Conservation (phyloP, 495 filamentous ascomycete species). For the Penicillium ucsense region DNA sequence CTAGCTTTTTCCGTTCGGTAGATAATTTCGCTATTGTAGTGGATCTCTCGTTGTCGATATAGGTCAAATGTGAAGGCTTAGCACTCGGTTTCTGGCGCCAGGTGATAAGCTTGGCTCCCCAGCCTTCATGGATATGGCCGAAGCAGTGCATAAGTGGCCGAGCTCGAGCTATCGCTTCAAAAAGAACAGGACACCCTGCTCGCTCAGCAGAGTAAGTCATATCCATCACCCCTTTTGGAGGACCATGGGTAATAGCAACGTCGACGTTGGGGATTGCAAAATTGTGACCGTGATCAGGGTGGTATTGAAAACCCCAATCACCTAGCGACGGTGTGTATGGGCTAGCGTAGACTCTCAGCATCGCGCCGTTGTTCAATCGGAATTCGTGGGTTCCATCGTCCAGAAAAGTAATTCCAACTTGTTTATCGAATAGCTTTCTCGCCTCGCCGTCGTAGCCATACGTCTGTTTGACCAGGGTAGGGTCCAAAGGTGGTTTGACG, state of each 20-base stretch:
- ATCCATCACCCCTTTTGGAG: slow-evolving; percentile 49
- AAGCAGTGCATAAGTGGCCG: slow-evolving; percentile 58
- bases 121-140: slow-evolving; percentile 63
- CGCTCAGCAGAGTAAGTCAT: slow-evolving; percentile 16
- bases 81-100: slow-evolving; percentile 35
- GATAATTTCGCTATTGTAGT: slow-evolving; percentile 29
- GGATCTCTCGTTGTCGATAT: slow-evolving; percentile 40
- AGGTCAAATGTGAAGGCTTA: slow-evolving; percentile 30
- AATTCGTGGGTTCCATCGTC: slow-evolving; percentile 53
- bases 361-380: slow-evolving; percentile 44
- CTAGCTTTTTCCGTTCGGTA: slow-evolving; percentile 6
- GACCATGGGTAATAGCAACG: slow-evolving; percentile 60
- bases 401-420: slow-evolving; percentile 45
- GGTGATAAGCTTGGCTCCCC: slow-evolving; percentile 51
- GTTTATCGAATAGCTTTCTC: slow-evolving; percentile 17
- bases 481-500: slow-evolving; percentile 14
- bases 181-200: slow-evolving; percentile 49
- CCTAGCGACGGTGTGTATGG: slow-evolving; percentile 51
- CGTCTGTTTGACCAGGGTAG: slow-evolving; percentile 9
- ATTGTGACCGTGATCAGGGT: slow-evolving; percentile 32
- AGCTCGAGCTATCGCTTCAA: slow-evolving; percentile 42
- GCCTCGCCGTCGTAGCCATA: slow-evolving; percentile 26
- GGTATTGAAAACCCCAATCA: slow-evolving; percentile 52
- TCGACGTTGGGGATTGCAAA: slow-evolving; percentile 44
- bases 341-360: slow-evolving; percentile 53